These are phyloP conservation scores for Kingdonia uniflora DNA, from an alignment of 164 flowering plant genomes.

Conservation along the genomic window DNA sequence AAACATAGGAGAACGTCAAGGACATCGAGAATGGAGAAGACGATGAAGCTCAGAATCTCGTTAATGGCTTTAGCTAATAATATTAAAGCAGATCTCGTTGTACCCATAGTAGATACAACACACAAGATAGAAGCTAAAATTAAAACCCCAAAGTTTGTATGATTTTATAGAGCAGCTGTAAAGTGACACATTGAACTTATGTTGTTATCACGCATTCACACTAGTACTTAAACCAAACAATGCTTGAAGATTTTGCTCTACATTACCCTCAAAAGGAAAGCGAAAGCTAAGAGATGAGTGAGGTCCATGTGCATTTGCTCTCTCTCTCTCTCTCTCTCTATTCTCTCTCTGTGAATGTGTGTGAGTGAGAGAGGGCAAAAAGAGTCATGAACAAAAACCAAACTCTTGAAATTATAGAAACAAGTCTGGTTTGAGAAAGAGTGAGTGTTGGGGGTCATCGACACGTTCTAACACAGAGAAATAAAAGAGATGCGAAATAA, in stretches of 20 bases:
- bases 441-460: not conserved
- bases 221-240: too few relatives aligned
- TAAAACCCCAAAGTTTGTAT: not conserved
- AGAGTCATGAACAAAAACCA: too few relatives aligned
- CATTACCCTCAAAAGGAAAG: too few relatives aligned
- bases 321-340: too few relatives aligned
- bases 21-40: conserved; percentile 63
- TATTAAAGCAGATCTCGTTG: conserved; percentile 18
- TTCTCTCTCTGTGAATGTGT: too few relatives aligned
- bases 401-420: not conserved
- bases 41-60: conserved; percentile 57
- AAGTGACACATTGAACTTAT: too few relatives aligned
- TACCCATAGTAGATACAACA: conserved; percentile 16
- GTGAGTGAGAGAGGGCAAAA: too few relatives aligned
- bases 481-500: conserved; percentile 24
- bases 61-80: conserved; percentile 33
- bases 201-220: too few relatives aligned
- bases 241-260: too few relatives aligned
- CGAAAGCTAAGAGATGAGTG: too few relatives aligned
- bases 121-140: not conserved
- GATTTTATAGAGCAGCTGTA: not conserved
- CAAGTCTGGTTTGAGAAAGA: conserved; percentile 9
- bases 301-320: too few relatives aligned
- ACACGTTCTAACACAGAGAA: conserved; percentile 3
- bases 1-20: conserved; percentile 62